A percentile compares a stretch with the other conserved stretches of the same genome.
Evolutionary conservation across 306 rosid species (phyloP).

Genomic region (Quercus rubra): DNA sequence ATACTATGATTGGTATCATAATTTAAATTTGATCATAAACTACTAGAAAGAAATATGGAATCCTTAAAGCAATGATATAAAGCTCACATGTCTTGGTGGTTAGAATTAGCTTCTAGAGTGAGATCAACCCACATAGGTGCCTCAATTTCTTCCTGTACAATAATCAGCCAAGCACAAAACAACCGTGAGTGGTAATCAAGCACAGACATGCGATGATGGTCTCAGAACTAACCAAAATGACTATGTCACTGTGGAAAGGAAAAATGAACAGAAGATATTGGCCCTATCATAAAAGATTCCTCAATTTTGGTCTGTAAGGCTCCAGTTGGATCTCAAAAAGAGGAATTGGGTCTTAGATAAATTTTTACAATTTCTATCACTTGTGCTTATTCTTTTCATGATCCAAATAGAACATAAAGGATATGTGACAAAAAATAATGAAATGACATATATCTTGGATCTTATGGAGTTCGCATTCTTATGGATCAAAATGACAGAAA

Average conservation of each 20-base stretch:
- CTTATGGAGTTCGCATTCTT: not conserved
- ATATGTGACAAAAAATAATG: not conserved
- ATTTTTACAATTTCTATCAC: not conserved
- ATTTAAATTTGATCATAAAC: not conserved
- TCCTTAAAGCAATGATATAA: slow-evolving; percentile 9
- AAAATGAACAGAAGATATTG: not conserved
- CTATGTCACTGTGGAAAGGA: not conserved
- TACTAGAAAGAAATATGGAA: not conserved
- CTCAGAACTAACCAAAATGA: not conserved
- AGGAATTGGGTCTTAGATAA: not conserved
- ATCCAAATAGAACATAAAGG: not conserved
- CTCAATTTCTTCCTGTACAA: slow-evolving; percentile 62
- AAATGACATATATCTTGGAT: not conserved
- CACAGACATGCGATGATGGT: not conserved
- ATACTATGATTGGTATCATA: not conserved
- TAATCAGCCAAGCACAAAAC: slow-evolving; percentile 21
- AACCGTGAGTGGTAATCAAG: not conserved
- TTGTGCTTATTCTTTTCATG: not conserved
- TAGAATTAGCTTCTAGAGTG: slow-evolving; percentile 39
- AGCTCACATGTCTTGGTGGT: slow-evolving; percentile 47
- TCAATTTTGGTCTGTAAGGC: not conserved
- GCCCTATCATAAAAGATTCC: not conserved
- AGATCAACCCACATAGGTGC: slow-evolving; percentile 92
- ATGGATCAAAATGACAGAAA: not conserved
- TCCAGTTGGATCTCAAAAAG: not conserved